phyloP scores from a whole-genome alignment of 78 protist species.

The Polysphondylium violaceum region DNA sequence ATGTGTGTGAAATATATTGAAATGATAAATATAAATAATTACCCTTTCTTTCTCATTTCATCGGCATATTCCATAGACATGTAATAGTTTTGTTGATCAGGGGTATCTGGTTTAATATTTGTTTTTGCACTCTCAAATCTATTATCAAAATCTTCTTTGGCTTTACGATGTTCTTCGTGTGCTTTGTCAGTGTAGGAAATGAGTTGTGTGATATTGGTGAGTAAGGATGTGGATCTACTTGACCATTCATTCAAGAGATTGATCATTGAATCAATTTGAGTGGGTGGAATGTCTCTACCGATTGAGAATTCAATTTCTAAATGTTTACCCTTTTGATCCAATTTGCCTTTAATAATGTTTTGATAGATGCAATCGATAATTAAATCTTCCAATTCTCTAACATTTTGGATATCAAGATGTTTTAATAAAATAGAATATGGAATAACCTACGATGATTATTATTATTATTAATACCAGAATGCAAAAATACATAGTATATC shows the following conservation, averaged over 20 bases:
- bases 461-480: background rate
- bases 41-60: conserved; percentile 66
- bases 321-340: conserved; percentile 81
- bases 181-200: conserved; percentile 34
- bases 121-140: conserved; percentile 56
- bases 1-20: too few species aligned
- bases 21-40: conserved; percentile 1
- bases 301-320: conserved; percentile 80
- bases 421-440: conserved; percentile 52
- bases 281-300: conserved; percentile 76
- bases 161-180: conserved; percentile 48
- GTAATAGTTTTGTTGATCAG: background rate
- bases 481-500: background rate
- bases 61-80: conserved; percentile 57
- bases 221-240: conserved; percentile 16
- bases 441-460: conserved; percentile 16
- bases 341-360: conserved; percentile 71
- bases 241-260: conserved; percentile 44
- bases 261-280: conserved; percentile 29
- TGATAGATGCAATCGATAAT: conserved; percentile 80
- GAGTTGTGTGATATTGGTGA: background rate
- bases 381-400: conserved; percentile 83
- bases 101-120: conserved; percentile 41
- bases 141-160: conserved; percentile 44
- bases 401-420: conserved; percentile 52